Evolutionary conservation across 306 rosid species (phyloP).

Genomic region (Parietaria judaica): DNA sequence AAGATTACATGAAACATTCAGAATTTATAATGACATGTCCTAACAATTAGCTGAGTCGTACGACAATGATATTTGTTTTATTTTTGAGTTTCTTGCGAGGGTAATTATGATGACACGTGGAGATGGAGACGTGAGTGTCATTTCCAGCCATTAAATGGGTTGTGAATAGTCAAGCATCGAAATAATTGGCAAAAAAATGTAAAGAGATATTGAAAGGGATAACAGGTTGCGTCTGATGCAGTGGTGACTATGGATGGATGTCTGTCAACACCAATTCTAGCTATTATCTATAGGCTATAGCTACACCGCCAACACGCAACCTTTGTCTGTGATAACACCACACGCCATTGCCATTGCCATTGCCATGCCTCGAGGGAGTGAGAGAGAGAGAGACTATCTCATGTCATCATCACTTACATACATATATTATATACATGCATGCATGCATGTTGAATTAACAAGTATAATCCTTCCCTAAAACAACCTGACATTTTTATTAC

Average conservation of each 20-base stretch:
- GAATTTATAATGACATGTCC: background rate
- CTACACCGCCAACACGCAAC: too few relatives aligned
- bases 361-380: too few relatives aligned
- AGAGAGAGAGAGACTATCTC: too few relatives aligned
- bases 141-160: background rate
- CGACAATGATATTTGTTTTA: background rate
- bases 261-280: constrained; percentile 31
- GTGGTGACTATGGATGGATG: constrained; percentile 21
- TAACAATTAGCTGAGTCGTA: background rate
- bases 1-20: background rate
- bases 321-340: too few relatives aligned
- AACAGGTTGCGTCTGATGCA: constrained; percentile 37
- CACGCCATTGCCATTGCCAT: too few relatives aligned
- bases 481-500: constrained; percentile 6
- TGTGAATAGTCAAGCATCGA: too few relatives aligned
- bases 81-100: background rate
- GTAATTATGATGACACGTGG: constrained; percentile 4
- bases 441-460: constrained; percentile 17
- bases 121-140: background rate
- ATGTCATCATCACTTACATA: background rate
- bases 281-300: background rate
- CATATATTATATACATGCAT: constrained; percentile 7
- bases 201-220: background rate
- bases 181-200: too few relatives aligned
- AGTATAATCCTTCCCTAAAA: constrained; percentile 3